Conservation (phyloP, 208 protist genomes). For the Trypanosoma grayi region DNA sequence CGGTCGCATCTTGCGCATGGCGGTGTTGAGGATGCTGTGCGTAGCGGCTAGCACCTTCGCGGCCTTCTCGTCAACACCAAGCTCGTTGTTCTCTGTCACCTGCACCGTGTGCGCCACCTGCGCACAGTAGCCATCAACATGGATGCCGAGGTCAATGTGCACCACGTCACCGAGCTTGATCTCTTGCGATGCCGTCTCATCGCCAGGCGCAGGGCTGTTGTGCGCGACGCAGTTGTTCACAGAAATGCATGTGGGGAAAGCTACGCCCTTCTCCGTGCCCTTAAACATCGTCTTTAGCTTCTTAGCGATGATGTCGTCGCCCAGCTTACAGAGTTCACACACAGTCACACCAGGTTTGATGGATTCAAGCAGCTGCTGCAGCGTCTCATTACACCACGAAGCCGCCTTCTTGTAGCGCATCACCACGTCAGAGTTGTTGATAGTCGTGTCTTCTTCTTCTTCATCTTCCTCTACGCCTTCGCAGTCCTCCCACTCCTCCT, state of each 20-base stretch:
- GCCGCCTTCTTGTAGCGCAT: constrained; percentile 97
- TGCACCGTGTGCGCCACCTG: constrained; percentile 96
- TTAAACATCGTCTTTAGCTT: constrained; percentile 93
- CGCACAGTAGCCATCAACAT: constrained; percentile 98
- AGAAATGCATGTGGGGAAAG: constrained; percentile 99
- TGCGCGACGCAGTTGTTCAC: constrained; percentile 98
- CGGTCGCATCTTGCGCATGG: constrained; percentile 86
- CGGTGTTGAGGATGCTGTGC: constrained; percentile 93
- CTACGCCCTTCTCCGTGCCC: constrained; percentile 96
- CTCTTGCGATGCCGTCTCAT: constrained; percentile 76
- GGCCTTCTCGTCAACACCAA: constrained; percentile 80
- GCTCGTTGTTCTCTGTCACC: constrained; percentile 79
- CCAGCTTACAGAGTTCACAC: constrained; percentile 80
- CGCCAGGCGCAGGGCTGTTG: constrained; percentile 93
- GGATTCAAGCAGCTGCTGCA: constrained; percentile 85
- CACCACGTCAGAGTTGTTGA: constrained; percentile 95
- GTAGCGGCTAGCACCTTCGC: constrained; percentile 95
- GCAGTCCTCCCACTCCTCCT: constrained; percentile 61
- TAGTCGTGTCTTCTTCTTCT: constrained; percentile 91
- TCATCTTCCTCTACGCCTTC: constrained; percentile 74
- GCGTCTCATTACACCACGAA: constrained; percentile 94
- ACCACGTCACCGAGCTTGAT: constrained; percentile 94
- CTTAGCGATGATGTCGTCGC: constrained; percentile 82
- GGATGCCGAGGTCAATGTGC: constrained; percentile 98
- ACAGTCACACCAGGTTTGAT: constrained; percentile 88